Base-by-base conservation (phyloP, 306 rosid genomes). In the Gleditsia sinensis region DNA sequence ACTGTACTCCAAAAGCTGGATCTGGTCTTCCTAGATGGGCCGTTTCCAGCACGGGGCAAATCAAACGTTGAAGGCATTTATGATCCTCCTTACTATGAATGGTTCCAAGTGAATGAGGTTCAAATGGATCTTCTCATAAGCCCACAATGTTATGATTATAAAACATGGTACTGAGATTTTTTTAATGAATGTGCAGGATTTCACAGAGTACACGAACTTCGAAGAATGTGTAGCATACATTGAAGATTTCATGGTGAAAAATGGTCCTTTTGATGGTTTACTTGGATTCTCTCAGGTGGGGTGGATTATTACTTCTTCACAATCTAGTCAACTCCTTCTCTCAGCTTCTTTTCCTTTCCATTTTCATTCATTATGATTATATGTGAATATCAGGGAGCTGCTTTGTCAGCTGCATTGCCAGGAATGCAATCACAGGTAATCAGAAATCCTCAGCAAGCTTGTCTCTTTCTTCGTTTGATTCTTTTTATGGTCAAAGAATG, bases 241-340 rank as follows among this genome's bases (percentile, higher is more conserved):
- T 33, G 86, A 87, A 82, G 84, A 87, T 71, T 84, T 27, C 78
- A 87, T 87, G 84, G 72, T 87, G 0, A 51, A 87, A 62, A 63
- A 84, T 46, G 86, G 87, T 33, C 91, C 91, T 49, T 87, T 87
- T 51, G 89, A 87, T 77, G 91, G 91, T 51, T 8, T 87, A 1
- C 63, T 87, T 2, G 91, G 89, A 20, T 77, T 82, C 62, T 87
- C 89, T 46, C 86, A 81, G 86, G 86, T 81, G 50, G 0, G 69
- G 3, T 61, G 28, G 5, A 3, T n/a, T n/a, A n/a, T n/a, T n/a
- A n/a, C n/a, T n/a, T n/a, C 6, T 19, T 10, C 0, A 0, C 37
- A 61, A 3, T 40, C 19, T 53, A 0, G 0, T 62, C 3, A 75
- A 54, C 62, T 25, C 13, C 40, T 49, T 49, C 48, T 28, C 1